Evolutionary conservation across 2,329 filamentous ascomycete genomes (phyloP).

Genomic region (Pseudopyricularia cyperi): DNA sequence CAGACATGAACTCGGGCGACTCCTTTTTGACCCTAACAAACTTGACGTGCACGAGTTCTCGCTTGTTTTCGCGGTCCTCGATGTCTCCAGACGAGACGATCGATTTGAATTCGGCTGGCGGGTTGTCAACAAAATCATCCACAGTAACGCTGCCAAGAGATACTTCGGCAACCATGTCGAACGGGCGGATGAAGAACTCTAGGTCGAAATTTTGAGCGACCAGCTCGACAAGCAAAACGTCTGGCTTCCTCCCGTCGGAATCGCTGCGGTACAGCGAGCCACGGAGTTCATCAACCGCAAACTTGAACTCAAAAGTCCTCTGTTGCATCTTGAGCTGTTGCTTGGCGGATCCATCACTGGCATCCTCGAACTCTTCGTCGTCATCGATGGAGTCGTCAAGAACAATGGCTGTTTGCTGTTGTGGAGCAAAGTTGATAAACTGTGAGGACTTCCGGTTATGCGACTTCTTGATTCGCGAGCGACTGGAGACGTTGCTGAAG

Average conservation of each 20-base stretch:
- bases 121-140: constrained; percentile 88
- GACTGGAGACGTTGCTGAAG: constrained; percentile 30
- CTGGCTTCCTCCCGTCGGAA: constrained; percentile 59
- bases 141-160: constrained; percentile 75
- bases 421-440: constrained; percentile 46
- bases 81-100: constrained; percentile 77
- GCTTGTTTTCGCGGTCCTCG: constrained; percentile 61
- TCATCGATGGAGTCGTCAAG: constrained; percentile 57
- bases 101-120: constrained; percentile 83
- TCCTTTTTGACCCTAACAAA: constrained; percentile 80
- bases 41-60: constrained; percentile 78
- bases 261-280: constrained; percentile 86
- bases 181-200: constrained; percentile 76
- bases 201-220: constrained; percentile 82
- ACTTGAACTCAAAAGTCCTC: constrained; percentile 90
- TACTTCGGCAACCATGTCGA: constrained; percentile 88
- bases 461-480: constrained; percentile 23
- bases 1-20: constrained; percentile 84
- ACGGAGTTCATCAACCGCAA: constrained; percentile 86
- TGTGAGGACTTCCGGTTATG: constrained; percentile 52
- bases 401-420: constrained; percentile 61
- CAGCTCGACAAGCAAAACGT: constrained; percentile 77
- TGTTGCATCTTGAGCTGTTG: constrained; percentile 65
- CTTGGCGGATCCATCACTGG: constrained; percentile 40
- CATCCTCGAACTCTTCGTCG: constrained; percentile 55